phyloP scores from a whole-genome alignment of 345 rosid species.

The Zanthoxylum bungeanum region DNA sequence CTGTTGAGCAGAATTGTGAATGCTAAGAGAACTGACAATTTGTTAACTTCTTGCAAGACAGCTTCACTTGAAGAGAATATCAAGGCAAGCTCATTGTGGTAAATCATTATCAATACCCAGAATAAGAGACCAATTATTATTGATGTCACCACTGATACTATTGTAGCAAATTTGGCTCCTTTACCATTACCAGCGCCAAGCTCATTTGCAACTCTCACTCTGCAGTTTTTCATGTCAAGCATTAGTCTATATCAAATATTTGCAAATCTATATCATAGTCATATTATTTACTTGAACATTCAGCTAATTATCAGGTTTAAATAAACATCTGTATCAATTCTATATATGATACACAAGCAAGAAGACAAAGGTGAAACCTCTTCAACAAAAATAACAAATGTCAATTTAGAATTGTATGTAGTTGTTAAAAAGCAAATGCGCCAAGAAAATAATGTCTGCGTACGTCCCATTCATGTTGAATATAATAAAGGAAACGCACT shows the following conservation, averaged over 20 bases:
- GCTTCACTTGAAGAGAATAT: constrained; percentile 60
- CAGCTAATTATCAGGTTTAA: too few species aligned
- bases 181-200: constrained; percentile 87
- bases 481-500: not conserved
- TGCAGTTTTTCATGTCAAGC: constrained; percentile 19
- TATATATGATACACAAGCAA: not conserved
- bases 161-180: constrained; percentile 78
- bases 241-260: not conserved
- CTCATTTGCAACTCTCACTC: constrained; percentile 89
- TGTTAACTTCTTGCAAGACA: constrained; percentile 52
- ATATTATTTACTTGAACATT: too few species aligned
- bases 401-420: too few species aligned
- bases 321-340: too few species aligned
- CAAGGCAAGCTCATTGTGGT: constrained; percentile 41
- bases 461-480: not conserved
- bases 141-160: constrained; percentile 57
- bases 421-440: not conserved
- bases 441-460: not conserved
- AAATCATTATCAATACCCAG: constrained; percentile 45
- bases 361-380: not conserved
- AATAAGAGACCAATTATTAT: constrained; percentile 51
- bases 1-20: constrained; percentile 82
- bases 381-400: not conserved
- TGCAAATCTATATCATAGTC: not conserved
- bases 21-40: constrained; percentile 61